These are phyloP conservation scores for Xerocomus nothofagi DNA, from an alignment of 1,284 basidiomycete genomes.

Conservation along the genomic window DNA sequence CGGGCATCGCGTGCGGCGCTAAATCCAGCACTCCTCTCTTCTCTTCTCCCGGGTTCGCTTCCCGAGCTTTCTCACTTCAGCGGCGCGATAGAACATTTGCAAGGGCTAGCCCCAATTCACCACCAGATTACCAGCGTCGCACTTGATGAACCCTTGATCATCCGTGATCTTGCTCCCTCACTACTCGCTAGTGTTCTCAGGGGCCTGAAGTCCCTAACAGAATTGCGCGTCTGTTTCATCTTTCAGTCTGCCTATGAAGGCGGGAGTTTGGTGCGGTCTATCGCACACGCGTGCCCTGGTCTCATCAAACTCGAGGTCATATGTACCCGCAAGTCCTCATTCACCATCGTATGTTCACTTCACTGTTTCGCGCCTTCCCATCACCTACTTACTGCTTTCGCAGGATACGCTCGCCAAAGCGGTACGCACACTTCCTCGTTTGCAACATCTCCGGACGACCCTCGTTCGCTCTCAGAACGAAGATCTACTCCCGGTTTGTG, in stretches of 20 bases:
- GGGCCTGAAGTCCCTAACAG: slow-evolving; percentile 51
- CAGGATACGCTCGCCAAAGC: slow-evolving; percentile 55
- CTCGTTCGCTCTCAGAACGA: slow-evolving; percentile 68
- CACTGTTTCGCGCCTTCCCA: not conserved
- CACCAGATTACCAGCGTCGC: slow-evolving; percentile 48
- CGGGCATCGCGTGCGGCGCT: slow-evolving; percentile 56
- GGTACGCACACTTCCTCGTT: slow-evolving; percentile 57
- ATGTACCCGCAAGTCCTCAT: slow-evolving; percentile 66
- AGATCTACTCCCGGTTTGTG: slow-evolving; percentile 54
- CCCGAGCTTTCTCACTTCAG: slow-evolving; percentile 48
- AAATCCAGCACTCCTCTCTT: slow-evolving; percentile 51
- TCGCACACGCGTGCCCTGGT: slow-evolving; percentile 62
- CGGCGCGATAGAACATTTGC: slow-evolving; percentile 58
- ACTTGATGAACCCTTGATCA: slow-evolving; percentile 63
- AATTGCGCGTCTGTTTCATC: slow-evolving; percentile 61
- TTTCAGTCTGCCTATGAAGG: slow-evolving; percentile 73
- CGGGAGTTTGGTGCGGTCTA: slow-evolving; percentile 61
- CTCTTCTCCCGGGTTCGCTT: slow-evolving; percentile 48
- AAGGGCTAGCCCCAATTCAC: slow-evolving; percentile 49
- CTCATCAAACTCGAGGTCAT: slow-evolving; percentile 61
- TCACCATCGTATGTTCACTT: slow-evolving; percentile 55
- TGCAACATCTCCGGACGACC: slow-evolving; percentile 58
- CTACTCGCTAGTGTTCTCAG: slow-evolving; percentile 56
- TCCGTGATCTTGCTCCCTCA: slow-evolving; percentile 63
- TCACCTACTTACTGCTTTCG: slow-evolving; percentile 6